These are phyloP conservation scores for Wickerhamiella shivajii DNA, from an alignment of 805 yeast species.

Conservation along the genomic window DNA sequence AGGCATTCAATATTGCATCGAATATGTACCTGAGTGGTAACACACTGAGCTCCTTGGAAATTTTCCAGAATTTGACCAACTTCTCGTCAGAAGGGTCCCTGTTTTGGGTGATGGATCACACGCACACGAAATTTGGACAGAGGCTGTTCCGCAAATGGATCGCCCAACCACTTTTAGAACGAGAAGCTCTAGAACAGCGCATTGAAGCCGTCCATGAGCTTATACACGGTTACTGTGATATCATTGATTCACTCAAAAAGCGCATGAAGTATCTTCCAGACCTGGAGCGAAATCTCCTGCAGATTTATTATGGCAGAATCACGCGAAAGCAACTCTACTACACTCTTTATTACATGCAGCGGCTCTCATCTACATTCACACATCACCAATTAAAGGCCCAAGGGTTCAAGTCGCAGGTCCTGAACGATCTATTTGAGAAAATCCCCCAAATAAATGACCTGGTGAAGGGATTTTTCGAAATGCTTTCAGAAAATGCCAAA, in stretches of 20 bases:
- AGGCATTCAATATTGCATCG: conserved; percentile 33
- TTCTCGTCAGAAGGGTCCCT: conserved; percentile 49
- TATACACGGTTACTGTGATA: conserved; percentile 11
- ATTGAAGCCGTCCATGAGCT: conserved; percentile 44
- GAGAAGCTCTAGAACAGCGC: conserved; percentile 42
- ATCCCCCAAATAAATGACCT: conserved; percentile 27
- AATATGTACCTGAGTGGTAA: conserved; percentile 46
- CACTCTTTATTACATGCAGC: conserved; percentile 34
- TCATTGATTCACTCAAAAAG: conserved; percentile 20
- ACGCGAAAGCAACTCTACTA: conserved; percentile 45
- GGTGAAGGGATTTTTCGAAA: conserved; percentile 21
- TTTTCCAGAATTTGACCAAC: conserved; percentile 53
- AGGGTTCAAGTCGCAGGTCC: conserved; percentile 24
- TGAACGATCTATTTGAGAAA: conserved; percentile 28
- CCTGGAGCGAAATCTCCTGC: conserved; percentile 40
- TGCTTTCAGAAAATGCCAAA: conserved; percentile 18
- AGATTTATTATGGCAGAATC: conserved; percentile 45
- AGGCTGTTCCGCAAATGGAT: conserved; percentile 61
- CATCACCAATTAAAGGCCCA: conserved; percentile 14
- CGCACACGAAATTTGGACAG: conserved; percentile 63
- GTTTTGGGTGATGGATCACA: conserved; percentile 67
- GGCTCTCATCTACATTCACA: conserved; percentile 19
- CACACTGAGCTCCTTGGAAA: conserved; percentile 58
- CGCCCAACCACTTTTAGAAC: conserved; percentile 48
- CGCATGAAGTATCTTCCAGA: conserved; percentile 34